Evolutionary conservation across 177 flowering plant genomes (phyloP), one percentile per base, ranked within the genome.

Genomic region (Vitis hybrid): DNA sequence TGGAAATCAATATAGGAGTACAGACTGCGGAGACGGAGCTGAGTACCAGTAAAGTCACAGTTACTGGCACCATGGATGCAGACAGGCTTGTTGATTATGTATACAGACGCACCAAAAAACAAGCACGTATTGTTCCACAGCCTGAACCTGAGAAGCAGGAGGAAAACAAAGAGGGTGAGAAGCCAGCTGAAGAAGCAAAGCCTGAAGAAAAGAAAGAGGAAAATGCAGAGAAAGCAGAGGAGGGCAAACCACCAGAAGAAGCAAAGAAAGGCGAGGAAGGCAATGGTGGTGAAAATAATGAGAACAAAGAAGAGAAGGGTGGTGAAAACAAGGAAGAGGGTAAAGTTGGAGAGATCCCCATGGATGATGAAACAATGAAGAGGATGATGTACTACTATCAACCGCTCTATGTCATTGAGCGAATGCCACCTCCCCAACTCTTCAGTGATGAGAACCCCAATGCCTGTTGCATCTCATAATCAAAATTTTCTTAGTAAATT

Each of bases 371-470:
- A 49, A 59, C 9, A 10, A 84, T 83, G 85, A 88, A 83, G 75
- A 89, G 72, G 72, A 85, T 90, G 90, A 80, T 89, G 87, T 69
- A 82, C 49, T 60, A 80, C 54, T 81, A 85, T 75, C 89, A 78
- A 60, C 91, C 97, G 0, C 67, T 84, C 3, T 92, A 94, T 60
- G 82, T 89, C 52, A 86, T 91, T 14, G 97, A 94, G 71, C 70
- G 81, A 67, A 70, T 89, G 68, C 96, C 97, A 18, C 82, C 95
- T 12, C 97, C 98, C 13, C 97, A 92, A 81, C 82, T 92, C 40
- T 94, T 94, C 78, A 92, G 97, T 19, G 98, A 94, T 68, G 98
- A 94, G 80, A 94, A 94, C 72, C 98, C 98, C 5, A 94, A 94
- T 72, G 97, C 98, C 0, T 94, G 98, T 68, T 79, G 85, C 84